A percentile compares a stretch with the other conserved stretches of the same genome.
phyloP scores from a whole-genome alignment of 1,284 basidiomycete species.

The Cutaneotrichosporon cavernicola region DNA sequence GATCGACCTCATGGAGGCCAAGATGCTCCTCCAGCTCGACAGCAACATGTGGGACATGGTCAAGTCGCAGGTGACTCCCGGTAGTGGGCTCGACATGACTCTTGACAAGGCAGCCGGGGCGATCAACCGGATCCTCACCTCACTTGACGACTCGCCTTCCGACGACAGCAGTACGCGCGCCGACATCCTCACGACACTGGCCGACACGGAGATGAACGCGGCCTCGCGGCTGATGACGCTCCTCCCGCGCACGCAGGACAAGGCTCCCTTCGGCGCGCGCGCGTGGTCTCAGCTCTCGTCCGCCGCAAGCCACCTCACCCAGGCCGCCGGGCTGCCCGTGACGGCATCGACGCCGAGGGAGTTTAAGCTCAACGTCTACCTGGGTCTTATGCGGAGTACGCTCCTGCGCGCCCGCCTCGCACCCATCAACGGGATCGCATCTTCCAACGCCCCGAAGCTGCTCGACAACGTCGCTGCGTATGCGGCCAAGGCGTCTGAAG shows the following conservation, averaged over 20 bases:
- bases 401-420: slow-evolving; percentile 39
- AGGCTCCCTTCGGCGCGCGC: slow-evolving; percentile 34
- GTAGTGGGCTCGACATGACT: slow-evolving; percentile 31
- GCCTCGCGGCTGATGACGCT: slow-evolving; percentile 37
- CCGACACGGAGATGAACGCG: slow-evolving; percentile 39
- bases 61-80: slow-evolving; percentile 33
- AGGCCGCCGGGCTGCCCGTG: slow-evolving; percentile 38
- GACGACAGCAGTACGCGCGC: slow-evolving; percentile 33
- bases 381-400: slow-evolving; percentile 35
- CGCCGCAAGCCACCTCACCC: slow-evolving; percentile 34
- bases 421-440: slow-evolving; percentile 39
- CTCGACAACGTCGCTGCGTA: slow-evolving; percentile 47
- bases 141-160: slow-evolving; percentile 33
- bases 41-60: slow-evolving; percentile 44
- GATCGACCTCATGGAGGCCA: slow-evolving; percentile 45
- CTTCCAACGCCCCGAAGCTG: slow-evolving; percentile 39
- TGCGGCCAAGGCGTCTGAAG: slow-evolving; percentile 36
- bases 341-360: slow-evolving; percentile 34
- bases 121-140: slow-evolving; percentile 32
- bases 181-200: slow-evolving; percentile 41
- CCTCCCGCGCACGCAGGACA: slow-evolving; percentile 21
- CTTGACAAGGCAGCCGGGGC: slow-evolving; percentile 40
- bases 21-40: slow-evolving; percentile 44
- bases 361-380: slow-evolving; percentile 40
- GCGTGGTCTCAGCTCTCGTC: slow-evolving; percentile 42